Evolutionary conservation across 352 stramenopile genomes (phyloP).

Genomic region (Sclerospora graminicola): DNA sequence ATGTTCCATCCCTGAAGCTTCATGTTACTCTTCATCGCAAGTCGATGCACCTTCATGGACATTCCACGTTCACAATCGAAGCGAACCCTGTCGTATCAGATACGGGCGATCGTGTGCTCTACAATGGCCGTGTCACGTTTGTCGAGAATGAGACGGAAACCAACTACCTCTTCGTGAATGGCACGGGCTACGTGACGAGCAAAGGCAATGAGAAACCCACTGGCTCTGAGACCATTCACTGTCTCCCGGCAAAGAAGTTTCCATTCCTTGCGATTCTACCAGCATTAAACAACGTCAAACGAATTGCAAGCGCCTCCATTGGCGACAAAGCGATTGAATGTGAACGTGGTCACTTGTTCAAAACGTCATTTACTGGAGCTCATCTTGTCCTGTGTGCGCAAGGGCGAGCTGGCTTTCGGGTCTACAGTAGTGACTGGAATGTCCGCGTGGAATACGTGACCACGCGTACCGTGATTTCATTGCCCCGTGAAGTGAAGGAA

Average conservation of each 20-base stretch:
- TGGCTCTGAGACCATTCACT: conserved; percentile 6
- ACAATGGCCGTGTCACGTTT: conserved; percentile 16
- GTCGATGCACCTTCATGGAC: conserved; percentile 17
- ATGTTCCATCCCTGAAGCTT: conserved; percentile 17
- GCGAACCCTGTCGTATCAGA: conserved; percentile 13
- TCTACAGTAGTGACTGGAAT: conserved; percentile 22
- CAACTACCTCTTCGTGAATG: conserved; percentile 19
- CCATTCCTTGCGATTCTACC: conserved; percentile 21
- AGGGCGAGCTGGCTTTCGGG: conserved; percentile 15
- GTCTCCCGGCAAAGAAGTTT: conserved; percentile 10
- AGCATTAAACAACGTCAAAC: conserved; percentile 10
- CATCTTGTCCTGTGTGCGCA: conserved; percentile 22
- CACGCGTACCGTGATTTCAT: too few species aligned
- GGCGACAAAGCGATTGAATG: conserved; percentile 13
- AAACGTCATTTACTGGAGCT: conserved; percentile 19
- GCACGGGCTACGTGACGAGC: conserved; percentile 13
- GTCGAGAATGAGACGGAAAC: conserved; percentile 2
- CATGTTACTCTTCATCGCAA: conserved; percentile 20
- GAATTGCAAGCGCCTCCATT: conserved; percentile 14
- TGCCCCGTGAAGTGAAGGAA: conserved; percentile 2
- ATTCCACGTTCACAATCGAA: conserved; percentile 21
- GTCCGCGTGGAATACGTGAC: conserved; percentile 22
- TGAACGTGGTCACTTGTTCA: conserved; percentile 18
- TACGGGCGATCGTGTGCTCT: conserved; percentile 8
- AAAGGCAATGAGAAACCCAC: not conserved